Base-by-base conservation (phyloP, 2,329 filamentous ascomycete genomes). In the Aureobasidium sp. region DNA sequence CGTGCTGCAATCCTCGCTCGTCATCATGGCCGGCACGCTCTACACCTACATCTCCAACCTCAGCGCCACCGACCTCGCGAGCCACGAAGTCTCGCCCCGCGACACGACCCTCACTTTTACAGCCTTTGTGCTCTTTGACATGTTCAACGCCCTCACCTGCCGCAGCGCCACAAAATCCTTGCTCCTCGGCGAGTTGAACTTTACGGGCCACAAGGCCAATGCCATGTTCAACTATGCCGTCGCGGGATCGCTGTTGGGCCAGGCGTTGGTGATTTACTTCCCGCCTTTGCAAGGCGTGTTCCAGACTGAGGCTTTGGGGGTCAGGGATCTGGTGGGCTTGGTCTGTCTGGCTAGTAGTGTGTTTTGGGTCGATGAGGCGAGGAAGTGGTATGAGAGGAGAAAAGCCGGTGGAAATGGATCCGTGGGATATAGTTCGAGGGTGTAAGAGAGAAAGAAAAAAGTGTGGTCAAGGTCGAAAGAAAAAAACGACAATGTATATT, bases 41-140 rank as follows among this genome's bases (percentile, higher is more conserved):
- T 77, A 85, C 37, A 87, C 95, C 52, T 98, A 98, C 72, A 83
- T 88, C 60, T 86, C 84, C 65, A 91, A 97, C 73, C 96, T 98
- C 88, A 75, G 84, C 44, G 78, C 81, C 21, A 89, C 94, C 65
- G 84, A 88, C 53, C 63, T 68, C 29, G 60, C 59, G 25, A 62
- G 64, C 1, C 65, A 66, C 39, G 75, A 84, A 55, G 87, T 97
- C 55, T 94, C 85, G 1, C 88, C 88, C 45, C 89, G 94, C 61
- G 93, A 98, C 71, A 98, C 93, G 1, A 98, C 93, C 59, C 96
- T 98, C 87, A 97, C 93, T 0, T 98, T 98, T 67, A 98, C 93
- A 5, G 95, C 90, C 71, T 98, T 98, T 66, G 93, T 98, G 40
- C 80, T 98, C 51, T 98, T 97, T 70, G 93, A 98, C 75, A 98